A percentile compares a stretch with the other conserved stretches of the same genome.
Conservation (phyloP, 2,329 filamentous ascomycete species). For the Trichoderma sp. region DNA sequence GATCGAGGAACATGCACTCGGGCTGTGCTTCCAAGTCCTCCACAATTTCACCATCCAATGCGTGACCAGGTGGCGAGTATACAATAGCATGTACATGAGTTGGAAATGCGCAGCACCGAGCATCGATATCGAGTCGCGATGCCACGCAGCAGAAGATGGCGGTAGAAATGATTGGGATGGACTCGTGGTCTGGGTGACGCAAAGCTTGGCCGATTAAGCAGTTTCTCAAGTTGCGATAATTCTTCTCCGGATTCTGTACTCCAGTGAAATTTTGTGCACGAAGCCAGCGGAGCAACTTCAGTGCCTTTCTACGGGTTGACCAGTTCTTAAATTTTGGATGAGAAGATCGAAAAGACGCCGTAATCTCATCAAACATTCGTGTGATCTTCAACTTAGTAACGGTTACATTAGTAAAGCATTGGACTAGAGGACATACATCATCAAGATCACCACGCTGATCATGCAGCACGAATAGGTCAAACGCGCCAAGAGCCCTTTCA, state of each 20-base stretch:
- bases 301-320: constrained; percentile 67
- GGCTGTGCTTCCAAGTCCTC: constrained; percentile 36
- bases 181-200: constrained; percentile 70
- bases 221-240: constrained; percentile 81
- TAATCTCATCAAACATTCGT: constrained; percentile 64
- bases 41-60: constrained; percentile 55
- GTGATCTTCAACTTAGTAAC: constrained; percentile 50
- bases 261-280: constrained; percentile 69
- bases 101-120: constrained; percentile 78
- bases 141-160: constrained; percentile 85
- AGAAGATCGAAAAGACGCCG: constrained; percentile 54
- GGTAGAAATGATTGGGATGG: constrained; percentile 81
- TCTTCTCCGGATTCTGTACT: constrained; percentile 60
- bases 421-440: constrained; percentile 53
- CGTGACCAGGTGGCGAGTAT: constrained; percentile 58
- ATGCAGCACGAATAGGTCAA: constrained; percentile 85
- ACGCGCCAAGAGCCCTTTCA: constrained; percentile 76
- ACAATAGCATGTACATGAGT: constrained; percentile 85
- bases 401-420: constrained; percentile 7
- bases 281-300: constrained; percentile 69
- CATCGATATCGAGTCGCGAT: constrained; percentile 70
- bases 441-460: constrained; percentile 72
- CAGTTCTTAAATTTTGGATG: constrained; percentile 55
- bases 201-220: constrained; percentile 85
- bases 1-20: constrained; percentile 76